A percentile compares a stretch with the other conserved stretches of the same genome.
Conservation (phyloP, 2,329 filamentous ascomycete genomes). For the Cytospora piceae region DNA sequence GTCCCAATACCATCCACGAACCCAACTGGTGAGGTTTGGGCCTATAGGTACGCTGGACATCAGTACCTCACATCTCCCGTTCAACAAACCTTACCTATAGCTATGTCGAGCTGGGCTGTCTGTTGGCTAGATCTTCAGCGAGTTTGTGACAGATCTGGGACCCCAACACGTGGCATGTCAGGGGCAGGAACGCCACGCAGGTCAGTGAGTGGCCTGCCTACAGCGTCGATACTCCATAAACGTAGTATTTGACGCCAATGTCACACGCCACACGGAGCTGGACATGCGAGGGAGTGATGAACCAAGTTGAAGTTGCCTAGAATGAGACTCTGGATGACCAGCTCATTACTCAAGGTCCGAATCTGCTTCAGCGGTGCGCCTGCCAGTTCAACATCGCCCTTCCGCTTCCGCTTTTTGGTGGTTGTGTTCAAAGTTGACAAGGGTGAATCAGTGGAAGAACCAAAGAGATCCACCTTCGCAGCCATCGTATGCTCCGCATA, state of each 20-base stretch:
- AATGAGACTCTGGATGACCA: conserved; percentile 91
- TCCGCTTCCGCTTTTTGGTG: conserved; percentile 48
- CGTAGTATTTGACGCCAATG: no score
- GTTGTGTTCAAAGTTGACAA: neutral
- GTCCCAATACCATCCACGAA: neutral
- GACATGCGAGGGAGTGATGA: neutral
- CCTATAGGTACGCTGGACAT: neutral
- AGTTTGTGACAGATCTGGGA: no score
- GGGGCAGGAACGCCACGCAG: no score
- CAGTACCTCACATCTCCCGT: neutral
- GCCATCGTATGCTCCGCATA: conserved; percentile 69
- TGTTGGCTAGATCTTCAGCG: no score
- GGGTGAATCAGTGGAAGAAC: neutral
- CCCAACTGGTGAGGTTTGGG: neutral
- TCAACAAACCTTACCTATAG: no score
- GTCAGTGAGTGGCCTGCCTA: no score
- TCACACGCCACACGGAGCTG: neutral
- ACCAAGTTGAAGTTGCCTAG: conserved; percentile 59
- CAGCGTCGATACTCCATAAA: neutral
- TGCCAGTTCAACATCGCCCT: conserved; percentile 39
- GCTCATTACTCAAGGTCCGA: conserved; percentile 77
- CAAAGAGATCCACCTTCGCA: conserved; percentile 38
- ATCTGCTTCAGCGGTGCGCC: conserved; percentile 54
- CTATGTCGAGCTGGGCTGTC: no score
- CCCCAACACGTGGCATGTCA: no score